Base-by-base conservation (phyloP, 169 alveolate species). In the Cystoisospora suis region DNA sequence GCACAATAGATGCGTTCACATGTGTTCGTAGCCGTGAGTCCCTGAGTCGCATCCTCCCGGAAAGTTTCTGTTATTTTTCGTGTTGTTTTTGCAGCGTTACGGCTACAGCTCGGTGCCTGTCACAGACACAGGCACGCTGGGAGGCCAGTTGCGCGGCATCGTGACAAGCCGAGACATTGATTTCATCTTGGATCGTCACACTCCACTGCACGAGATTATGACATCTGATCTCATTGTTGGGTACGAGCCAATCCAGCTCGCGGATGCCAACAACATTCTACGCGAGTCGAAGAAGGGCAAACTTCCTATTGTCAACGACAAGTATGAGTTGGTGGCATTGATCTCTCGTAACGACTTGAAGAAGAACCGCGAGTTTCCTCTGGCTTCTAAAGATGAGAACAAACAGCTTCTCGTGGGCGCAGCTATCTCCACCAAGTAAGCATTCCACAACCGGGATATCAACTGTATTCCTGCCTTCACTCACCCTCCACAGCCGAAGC, bases 371-470 rank as follows among this genome's bases (percentile, higher is more conserved):
- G 96, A 93, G 89, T 97, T 92, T 90, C 99, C 99, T 27, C 81
- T 90, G 53, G 98, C 98, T 3, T 94, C 98, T 15, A 96, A 96
- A 93, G 97, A 96, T 87, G 96, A 92, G 34, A 96, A 96, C 94
- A 95, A 95, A 91, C 98, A 96, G 94, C 95, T 97, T 56, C 93
- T 95, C 69, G 98, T 96, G 27, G 99, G 97, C 17, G 99, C 97
- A 0, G 97, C 98, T 29, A 70, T 96, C 32, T 91, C 94, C 75
- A 91, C 94, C 45, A 91, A 86, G 94, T 90, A 32, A 83, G 90
- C 42, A 23, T 27, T 42, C 38, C 75, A 34, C 90, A 17, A 86
- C 72, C 81, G 9, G 56, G 20, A 20, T n/a, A 29, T 29, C 12
- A n/a, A 65, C 77, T 7, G 15, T 5, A 7, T 38, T 61, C 29